Conservation (phyloP, 345 rosid species). For the Salix brachista region DNA sequence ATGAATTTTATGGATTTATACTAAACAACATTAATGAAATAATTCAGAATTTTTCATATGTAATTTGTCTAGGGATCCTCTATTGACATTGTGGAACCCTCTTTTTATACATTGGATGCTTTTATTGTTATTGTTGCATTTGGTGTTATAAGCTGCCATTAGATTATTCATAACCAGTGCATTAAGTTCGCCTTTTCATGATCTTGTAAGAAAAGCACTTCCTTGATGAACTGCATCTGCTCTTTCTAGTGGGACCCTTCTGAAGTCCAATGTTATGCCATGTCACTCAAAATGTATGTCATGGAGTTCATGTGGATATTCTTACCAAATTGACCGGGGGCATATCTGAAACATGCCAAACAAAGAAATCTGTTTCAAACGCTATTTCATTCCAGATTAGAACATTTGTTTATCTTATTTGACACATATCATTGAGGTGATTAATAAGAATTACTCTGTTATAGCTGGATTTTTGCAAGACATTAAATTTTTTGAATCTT, state of each 20-base stretch:
- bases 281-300: background rate
- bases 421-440: background rate
- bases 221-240: background rate
- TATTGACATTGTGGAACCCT: background rate
- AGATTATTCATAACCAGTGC: background rate
- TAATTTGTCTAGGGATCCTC: background rate
- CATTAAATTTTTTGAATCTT: constrained; percentile 20
- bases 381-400: background rate
- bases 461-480: background rate
- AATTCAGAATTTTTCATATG: background rate
- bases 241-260: background rate
- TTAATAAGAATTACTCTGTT: background rate
- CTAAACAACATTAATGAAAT: background rate
- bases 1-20: background rate
- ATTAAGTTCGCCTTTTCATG: background rate
- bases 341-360: background rate
- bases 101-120: background rate
- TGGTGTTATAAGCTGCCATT: background rate
- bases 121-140: background rate
- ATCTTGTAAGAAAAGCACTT: background rate
- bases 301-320: background rate
- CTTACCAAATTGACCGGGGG: background rate
- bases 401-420: background rate
- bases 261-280: background rate
- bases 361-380: background rate